Base-by-base conservation (phyloP, 305 asterid species). In the Fraxinus sp. region DNA sequence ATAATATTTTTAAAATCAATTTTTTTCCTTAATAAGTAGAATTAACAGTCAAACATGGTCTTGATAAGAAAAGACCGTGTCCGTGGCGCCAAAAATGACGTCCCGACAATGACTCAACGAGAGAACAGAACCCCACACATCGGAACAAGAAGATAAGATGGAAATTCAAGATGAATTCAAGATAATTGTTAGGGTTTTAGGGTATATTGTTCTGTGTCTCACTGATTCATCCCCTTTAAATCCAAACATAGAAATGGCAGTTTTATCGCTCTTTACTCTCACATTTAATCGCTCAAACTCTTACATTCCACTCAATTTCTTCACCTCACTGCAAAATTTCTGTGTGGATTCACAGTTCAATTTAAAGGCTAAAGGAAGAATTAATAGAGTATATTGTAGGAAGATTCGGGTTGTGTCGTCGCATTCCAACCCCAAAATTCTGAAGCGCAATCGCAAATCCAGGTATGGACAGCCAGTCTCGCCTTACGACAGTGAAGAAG, bases 401-500 rank as follows among this genome's bases (percentile, higher is more conserved):
- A 83, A 76, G 49, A 78, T 88, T 9, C 85, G 84, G 1, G 95
- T 91, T 20, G 85, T 85, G 52, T 92, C 98, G 3, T 91, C 97
- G 24, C 98, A 94, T 83, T 91, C 98, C 76, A 94, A 88, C 81
- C 91, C 92, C 4, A 95, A 87, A 87, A 90, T 92, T 86, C 81
- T 93, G 83, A 93, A 93, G 89, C 81, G 91, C 79, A 95, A 93
- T 20, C 91, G 93, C 72, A 93, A 90, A 87, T 90, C 97, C 76
- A 87, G 92, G 88, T 79, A 86, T 77, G 98, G 95, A 18, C 91
- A 89, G 18, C 84, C 87, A 0, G 84, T 91, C 78, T 93, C 98
- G 9, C 91, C 94, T 76, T 91, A 93, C 79, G 93, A 93, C 71
- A 35, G 88, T 36, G 94, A 87, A 7, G 94, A 87, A 0, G 93